A percentile compares a stretch with the other conserved stretches of the same genome.
Evolutionary conservation across 2,329 filamentous ascomycete species (phyloP).

Genomic region (Penicillium sp.): DNA sequence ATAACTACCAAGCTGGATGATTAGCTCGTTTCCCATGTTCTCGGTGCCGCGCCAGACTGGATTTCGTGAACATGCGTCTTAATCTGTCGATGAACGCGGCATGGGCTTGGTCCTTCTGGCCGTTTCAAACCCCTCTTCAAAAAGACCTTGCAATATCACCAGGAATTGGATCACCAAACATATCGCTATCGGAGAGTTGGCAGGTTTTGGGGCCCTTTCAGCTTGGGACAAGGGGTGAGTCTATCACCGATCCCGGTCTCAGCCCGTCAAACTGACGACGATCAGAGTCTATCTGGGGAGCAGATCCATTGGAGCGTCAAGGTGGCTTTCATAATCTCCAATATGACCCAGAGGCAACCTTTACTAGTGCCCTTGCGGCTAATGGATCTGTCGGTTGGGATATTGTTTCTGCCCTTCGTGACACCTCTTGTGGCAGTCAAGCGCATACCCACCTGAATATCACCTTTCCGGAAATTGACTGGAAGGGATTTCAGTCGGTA

Average conservation of each 20-base stretch:
- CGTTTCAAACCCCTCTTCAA: not conserved
- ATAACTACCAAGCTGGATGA: too few relatives aligned
- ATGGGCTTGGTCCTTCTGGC: too few relatives aligned
- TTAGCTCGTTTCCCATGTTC: too few relatives aligned
- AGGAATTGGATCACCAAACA: not conserved
- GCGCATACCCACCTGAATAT: slow-evolving; percentile 41
- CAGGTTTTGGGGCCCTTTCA: slow-evolving; percentile 53
- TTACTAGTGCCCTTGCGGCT: slow-evolving; percentile 47
- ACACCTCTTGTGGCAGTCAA: slow-evolving; percentile 19
- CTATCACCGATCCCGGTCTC: not conserved
- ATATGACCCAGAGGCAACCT: slow-evolving; percentile 41
- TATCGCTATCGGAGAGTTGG: slow-evolving; percentile 39
- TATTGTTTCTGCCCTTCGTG: slow-evolving; percentile 30
- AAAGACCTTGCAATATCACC: slow-evolving; percentile 4
- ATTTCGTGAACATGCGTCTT: too few relatives aligned
- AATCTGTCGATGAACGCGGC: too few relatives aligned
- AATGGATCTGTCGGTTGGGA: slow-evolving; percentile 51
- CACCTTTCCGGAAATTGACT: slow-evolving; percentile 47
- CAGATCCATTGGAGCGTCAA: slow-evolving; percentile 51
- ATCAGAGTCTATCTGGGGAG: slow-evolving; percentile 53
- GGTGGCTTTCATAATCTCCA: slow-evolving; percentile 49
- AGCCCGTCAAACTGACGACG: slow-evolving; percentile 3
- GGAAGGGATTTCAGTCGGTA: slow-evolving; percentile 48
- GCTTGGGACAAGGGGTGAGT: slow-evolving; percentile 53
- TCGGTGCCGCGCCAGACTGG: too few relatives aligned